Evolutionary conservation across 2,329 filamentous ascomycete genomes (phyloP).

Genomic region (Fusarium sp.): DNA sequence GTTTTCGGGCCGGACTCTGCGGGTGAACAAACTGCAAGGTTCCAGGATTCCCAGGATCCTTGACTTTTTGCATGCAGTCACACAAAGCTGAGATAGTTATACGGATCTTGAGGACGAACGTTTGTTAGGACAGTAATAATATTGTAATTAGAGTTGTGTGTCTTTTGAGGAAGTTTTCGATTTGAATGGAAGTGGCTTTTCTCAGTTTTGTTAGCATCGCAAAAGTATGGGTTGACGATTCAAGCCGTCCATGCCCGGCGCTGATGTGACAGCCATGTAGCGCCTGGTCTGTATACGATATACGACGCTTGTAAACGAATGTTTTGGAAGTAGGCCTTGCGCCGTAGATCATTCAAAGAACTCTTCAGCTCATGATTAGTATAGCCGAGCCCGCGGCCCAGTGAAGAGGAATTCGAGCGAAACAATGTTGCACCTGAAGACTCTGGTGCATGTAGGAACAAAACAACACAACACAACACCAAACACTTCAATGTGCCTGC

Average conservation of each 20-base stretch:
- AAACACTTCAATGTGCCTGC: background rate
- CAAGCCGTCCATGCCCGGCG: background rate
- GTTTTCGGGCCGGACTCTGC: conserved; percentile 61
- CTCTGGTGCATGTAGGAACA: conserved; percentile 1
- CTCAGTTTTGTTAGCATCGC: conserved; percentile 68
- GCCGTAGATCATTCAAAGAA: conserved; percentile 56
- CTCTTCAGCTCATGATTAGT: background rate
- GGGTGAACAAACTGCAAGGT: conserved; percentile 61
- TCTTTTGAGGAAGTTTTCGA: background rate
- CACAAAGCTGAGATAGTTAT: background rate
- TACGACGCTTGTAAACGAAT: background rate
- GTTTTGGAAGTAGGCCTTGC: conserved; percentile 42
- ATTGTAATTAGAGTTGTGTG: background rate
- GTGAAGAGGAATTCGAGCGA: conserved; percentile 1
- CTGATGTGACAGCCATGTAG: background rate
- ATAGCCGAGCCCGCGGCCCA: background rate
- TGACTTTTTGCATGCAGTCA: conserved; percentile 15
- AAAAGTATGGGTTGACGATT: conserved; percentile 63
- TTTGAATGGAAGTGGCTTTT: conserved; percentile 43
- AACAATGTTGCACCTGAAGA: background rate
- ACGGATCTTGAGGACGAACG: background rate
- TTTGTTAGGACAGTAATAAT: background rate
- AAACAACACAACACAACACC: background rate
- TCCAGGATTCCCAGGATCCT: conserved; percentile 50
- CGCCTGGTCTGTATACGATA: background rate